phyloP scores from a whole-genome alignment of 345 rosid species.

The Combretum micranthum region DNA sequence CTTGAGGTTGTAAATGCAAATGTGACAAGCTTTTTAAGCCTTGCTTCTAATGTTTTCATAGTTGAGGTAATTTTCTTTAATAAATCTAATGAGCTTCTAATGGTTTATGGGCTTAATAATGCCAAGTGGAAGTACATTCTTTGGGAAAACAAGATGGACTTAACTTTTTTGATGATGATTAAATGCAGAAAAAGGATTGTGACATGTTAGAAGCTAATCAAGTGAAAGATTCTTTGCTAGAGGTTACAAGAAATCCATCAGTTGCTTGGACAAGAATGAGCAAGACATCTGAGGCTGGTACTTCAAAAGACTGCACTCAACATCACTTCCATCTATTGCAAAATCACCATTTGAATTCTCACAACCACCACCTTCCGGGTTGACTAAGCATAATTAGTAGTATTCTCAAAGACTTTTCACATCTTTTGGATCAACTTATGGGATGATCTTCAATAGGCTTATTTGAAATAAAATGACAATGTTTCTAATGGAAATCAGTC shows the following conservation, averaged over 20 bases:
- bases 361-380: slow-evolving; percentile 23
- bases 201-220: slow-evolving; percentile 77
- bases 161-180: background rate
- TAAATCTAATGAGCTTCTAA: background rate
- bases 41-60: slow-evolving; percentile 80
- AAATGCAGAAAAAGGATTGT: slow-evolving; percentile 55
- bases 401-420: no score
- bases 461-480: no score
- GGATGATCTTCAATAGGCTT: no score
- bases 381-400: background rate
- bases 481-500: no score
- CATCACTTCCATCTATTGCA: slow-evolving; percentile 28
- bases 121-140: background rate
- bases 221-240: slow-evolving; percentile 70
- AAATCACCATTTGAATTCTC: slow-evolving; percentile 26
- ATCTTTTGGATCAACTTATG: no score
- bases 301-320: slow-evolving; percentile 19
- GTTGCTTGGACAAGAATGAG: slow-evolving; percentile 46
- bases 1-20: slow-evolving; percentile 81
- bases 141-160: no score
- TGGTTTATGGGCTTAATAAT: no score
- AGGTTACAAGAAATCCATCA: slow-evolving; percentile 52
- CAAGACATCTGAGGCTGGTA: slow-evolving; percentile 27
- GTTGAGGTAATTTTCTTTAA: slow-evolving; percentile 53
- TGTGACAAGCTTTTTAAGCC: slow-evolving; percentile 63